Evolutionary conservation across 352 stramenopile genomes (phyloP).

Genomic region (Elongisporangium undulatum): DNA sequence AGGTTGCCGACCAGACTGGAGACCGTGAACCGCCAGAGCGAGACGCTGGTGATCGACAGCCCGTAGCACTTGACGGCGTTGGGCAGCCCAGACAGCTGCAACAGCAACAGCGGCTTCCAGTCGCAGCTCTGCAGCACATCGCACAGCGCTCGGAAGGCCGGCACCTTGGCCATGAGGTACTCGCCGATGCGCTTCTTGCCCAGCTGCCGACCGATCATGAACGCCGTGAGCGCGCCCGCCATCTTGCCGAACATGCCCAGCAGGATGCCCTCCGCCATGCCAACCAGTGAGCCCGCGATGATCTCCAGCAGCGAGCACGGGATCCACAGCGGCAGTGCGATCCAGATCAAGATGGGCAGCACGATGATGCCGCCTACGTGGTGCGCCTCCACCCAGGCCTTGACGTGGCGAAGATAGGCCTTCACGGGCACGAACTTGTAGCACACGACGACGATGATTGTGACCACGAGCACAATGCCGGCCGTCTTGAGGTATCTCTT

Average conservation of each 20-base stretch:
- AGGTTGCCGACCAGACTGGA: conserved; percentile 7
- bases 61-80: conserved; percentile 15
- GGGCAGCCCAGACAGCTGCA: conserved; percentile 11
- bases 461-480: not conserved
- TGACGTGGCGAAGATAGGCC: conserved; percentile 3
- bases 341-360: conserved; percentile 5
- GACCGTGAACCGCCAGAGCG: conserved; percentile 5
- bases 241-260: conserved; percentile 12
- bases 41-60: conserved; percentile 9
- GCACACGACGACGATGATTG: not conserved
- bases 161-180: conserved; percentile 8
- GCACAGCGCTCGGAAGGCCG: conserved; percentile 6
- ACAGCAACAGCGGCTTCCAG: conserved; percentile 12
- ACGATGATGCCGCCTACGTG: conserved; percentile 1
- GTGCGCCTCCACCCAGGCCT: conserved; percentile 5
- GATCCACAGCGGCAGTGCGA: conserved; percentile 9
- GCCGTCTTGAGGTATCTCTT: conserved; percentile 2
- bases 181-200: conserved; percentile 4
- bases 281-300: conserved; percentile 11
- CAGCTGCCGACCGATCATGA: conserved; percentile 10
- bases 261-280: conserved; percentile 4
- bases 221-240: conserved; percentile 5
- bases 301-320: conserved; percentile 13
- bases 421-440: conserved; percentile 4
- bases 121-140: conserved; percentile 9